Conservation (phyloP, 305 asterid genomes). For the Fraxinus ornus region DNA sequence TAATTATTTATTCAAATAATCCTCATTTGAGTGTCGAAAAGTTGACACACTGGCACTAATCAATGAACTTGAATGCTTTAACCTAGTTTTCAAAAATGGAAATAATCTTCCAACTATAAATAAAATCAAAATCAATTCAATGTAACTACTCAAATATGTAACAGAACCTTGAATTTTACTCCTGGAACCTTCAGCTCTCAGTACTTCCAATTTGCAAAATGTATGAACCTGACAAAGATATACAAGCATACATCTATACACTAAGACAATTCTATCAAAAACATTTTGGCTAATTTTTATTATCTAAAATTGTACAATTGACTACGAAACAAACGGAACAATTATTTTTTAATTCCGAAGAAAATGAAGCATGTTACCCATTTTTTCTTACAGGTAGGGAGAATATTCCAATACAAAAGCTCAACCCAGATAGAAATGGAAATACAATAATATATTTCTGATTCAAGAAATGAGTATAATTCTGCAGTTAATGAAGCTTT, state of each 20-base stretch:
- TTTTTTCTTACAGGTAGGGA: background rate
- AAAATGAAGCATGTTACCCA: background rate
- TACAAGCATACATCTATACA: background rate
- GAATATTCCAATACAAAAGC: background rate
- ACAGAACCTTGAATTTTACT: background rate
- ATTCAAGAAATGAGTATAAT: slow-evolving; percentile 31
- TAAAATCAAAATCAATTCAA: background rate
- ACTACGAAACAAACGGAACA: background rate
- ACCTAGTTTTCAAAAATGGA: background rate
- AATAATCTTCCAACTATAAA: background rate
- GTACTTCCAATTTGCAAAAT: background rate
- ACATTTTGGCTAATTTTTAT: background rate
- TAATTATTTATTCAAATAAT: background rate
- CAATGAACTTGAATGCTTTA: background rate
- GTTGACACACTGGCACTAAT: background rate
- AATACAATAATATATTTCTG: background rate
- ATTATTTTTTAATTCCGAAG: background rate
- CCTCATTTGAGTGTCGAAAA: background rate
- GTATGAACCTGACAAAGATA: background rate
- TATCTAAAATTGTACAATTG: background rate
- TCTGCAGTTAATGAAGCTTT: slow-evolving; percentile 32
- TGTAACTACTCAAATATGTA: background rate
- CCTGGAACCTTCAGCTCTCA: background rate
- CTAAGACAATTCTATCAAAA: background rate
- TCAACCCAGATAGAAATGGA: background rate